Evolutionary conservation across 495 filamentous ascomycete genomes (phyloP).

Genomic region (Aspergillus sparsus): DNA sequence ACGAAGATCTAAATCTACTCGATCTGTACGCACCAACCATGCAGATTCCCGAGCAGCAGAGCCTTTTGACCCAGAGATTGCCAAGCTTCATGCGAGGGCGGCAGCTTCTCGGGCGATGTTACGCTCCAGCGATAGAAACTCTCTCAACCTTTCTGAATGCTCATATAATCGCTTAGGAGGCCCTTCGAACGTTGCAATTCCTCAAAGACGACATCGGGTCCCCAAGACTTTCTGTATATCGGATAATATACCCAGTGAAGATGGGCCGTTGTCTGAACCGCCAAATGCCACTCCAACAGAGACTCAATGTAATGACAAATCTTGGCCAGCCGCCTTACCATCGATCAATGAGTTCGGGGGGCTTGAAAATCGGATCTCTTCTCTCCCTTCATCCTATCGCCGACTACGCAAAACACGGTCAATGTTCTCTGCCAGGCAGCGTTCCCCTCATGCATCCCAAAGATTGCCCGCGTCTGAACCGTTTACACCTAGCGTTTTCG

Average conservation of each 20-base stretch:
- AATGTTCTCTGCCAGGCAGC: constrained; percentile 60
- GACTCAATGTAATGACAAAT: constrained; percentile 13
- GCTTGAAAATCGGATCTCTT: constrained; percentile 61
- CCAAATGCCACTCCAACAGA: not conserved
- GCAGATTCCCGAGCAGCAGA: constrained; percentile 32
- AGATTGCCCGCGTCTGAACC: constrained; percentile 23
- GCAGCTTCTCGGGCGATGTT: constrained; percentile 69
- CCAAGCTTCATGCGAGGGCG: constrained; percentile 62
- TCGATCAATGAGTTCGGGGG: constrained; percentile 40
- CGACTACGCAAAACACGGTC: constrained; percentile 72
- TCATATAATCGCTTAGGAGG: constrained; percentile 38
- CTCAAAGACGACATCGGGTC: constrained; percentile 29
- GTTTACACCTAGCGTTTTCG: constrained; percentile 12
- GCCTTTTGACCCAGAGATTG: constrained; percentile 54
- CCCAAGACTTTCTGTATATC: not conserved
- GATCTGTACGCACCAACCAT: constrained; percentile 52
- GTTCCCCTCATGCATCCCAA: constrained; percentile 33
- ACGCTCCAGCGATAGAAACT: constrained; percentile 52
- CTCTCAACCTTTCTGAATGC: constrained; percentile 28
- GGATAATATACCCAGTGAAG: not conserved
- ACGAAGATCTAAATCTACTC: constrained; percentile 62
- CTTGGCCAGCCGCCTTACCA: constrained; percentile 31
- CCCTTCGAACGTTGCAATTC: constrained; percentile 42
- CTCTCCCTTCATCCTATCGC: constrained; percentile 72
- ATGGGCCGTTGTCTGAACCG: not conserved